Evolutionary conservation across 306 rosid species (phyloP), one percentile per base, ranked within the genome.

Genomic region (Lathyrus sativus): DNA sequence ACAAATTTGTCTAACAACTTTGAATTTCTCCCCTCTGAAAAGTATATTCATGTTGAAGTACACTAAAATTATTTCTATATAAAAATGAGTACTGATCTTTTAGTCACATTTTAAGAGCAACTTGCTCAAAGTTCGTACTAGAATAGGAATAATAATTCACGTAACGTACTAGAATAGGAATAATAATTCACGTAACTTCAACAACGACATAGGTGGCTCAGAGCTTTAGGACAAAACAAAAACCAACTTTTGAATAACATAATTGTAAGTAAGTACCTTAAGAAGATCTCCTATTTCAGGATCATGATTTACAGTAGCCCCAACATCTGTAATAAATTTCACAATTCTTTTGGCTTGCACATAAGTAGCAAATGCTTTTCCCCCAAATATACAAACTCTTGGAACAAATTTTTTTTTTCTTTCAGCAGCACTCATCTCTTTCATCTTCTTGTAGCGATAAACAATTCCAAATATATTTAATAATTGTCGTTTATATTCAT

Each of bases 311-410:
- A 93, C 76, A 9, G 89, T 90, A 38, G 88, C 82, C 12, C 88
- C 99, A 22, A 93, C 99, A 80, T 93, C 99, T 65, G 97, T 86
- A 73, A 93, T 90, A 48, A 93, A 90, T 79, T 93, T 93, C 79
- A 93, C 99, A 62, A 93, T 93, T 85, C 97, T 93, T 86, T 90
- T 93, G 75, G 99, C 99, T 73, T 93, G 99, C 58, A 87, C 82
- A 70, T 93, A 93, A 3, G 99, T 93, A 37, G 99, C 69, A 76
- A 93, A 93, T 53, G 99, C 99, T 73, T 93, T 93, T 15, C 99
- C 99, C 61, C 99, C 99, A 68, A 93, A 90, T 71, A 93, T 87
- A 76, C 99, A 93, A 64, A 93, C 99, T 75, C 99, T 84, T 35
- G 99, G 99, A 85, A 90, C 90, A 85, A 77, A 90, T 56, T 72